A percentile compares a stretch with the other conserved stretches of the same genome.
Evolutionary conservation across 345 rosid species (phyloP).

Genomic region (Moricandia moricandioides): DNA sequence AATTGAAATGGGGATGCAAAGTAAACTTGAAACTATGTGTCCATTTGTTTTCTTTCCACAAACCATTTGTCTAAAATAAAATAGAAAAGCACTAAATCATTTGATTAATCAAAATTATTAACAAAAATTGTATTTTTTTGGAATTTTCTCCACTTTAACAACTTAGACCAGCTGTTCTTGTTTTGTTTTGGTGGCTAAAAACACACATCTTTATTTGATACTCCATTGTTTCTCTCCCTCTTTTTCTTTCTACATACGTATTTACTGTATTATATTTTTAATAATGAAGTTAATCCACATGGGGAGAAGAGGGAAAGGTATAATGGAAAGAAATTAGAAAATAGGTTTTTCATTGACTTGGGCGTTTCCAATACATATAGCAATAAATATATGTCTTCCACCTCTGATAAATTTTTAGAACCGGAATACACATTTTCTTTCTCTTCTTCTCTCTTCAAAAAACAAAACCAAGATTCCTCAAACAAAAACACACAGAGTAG

Average conservation of each 20-base stretch:
- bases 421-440: slow-evolving; percentile 17
- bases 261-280: neutral
- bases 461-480: slow-evolving; percentile 14
- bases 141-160: slow-evolving; percentile 21
- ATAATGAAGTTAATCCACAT: slow-evolving; percentile 31
- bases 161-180: slow-evolving; percentile 37
- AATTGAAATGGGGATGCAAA: slow-evolving; percentile 9
- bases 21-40: slow-evolving; percentile 23
- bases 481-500: slow-evolving; percentile 3
- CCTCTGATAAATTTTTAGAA: slow-evolving; percentile 24
- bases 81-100: neutral
- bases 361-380: slow-evolving; percentile 32
- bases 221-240: neutral
- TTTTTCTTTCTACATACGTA: neutral
- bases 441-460: slow-evolving; percentile 23
- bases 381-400: slow-evolving; percentile 33
- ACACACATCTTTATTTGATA: neutral
- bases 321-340: slow-evolving; percentile 27
- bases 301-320: slow-evolving; percentile 29
- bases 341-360: slow-evolving; percentile 38
- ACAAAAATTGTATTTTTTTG: neutral
- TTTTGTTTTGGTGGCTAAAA: slow-evolving; percentile 31
- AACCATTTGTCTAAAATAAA: slow-evolving; percentile 20
- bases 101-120: neutral
- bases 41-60: slow-evolving; percentile 10